Conservation (phyloP, 805 yeast genomes). For the Teunomyces lycoperdinae region DNA sequence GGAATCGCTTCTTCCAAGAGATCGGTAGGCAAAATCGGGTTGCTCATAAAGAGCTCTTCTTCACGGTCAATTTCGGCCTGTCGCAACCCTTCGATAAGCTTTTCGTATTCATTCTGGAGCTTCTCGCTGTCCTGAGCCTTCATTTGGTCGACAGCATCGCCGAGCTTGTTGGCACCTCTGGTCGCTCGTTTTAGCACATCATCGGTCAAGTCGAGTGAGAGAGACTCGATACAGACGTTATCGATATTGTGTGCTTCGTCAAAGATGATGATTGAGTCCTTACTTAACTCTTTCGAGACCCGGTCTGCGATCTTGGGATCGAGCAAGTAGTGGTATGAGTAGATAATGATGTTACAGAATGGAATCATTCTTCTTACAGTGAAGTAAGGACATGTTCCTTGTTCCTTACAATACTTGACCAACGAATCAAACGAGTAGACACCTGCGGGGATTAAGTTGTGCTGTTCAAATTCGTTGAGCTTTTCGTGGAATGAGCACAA, state of each 20-base stretch:
- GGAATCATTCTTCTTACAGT: conserved; percentile 98
- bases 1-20: conserved; percentile 91
- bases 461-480: conserved; percentile 81
- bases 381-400: conserved; percentile 91
- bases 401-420: conserved; percentile 69
- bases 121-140: conserved; percentile 78
- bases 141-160: conserved; percentile 81
- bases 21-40: conserved; percentile 85
- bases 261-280: conserved; percentile 90
- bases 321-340: conserved; percentile 91
- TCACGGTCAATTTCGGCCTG: conserved; percentile 66
- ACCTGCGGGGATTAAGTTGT: conserved; percentile 85
- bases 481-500: conserved; percentile 92
- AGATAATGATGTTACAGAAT: conserved; percentile 88
- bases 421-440: conserved; percentile 91
- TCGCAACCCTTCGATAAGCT: conserved; percentile 83
- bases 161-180: conserved; percentile 76
- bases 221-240: conserved; percentile 95
- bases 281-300: conserved; percentile 87
- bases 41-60: conserved; percentile 74
- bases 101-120: conserved; percentile 86
- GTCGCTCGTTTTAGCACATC: conserved; percentile 85
- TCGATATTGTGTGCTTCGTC: conserved; percentile 99
- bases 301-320: conserved; percentile 98
- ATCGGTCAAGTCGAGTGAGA: conserved; percentile 88